Conservation (phyloP, 768 basidiomycete species). For the Mycena belliarum region DNA sequence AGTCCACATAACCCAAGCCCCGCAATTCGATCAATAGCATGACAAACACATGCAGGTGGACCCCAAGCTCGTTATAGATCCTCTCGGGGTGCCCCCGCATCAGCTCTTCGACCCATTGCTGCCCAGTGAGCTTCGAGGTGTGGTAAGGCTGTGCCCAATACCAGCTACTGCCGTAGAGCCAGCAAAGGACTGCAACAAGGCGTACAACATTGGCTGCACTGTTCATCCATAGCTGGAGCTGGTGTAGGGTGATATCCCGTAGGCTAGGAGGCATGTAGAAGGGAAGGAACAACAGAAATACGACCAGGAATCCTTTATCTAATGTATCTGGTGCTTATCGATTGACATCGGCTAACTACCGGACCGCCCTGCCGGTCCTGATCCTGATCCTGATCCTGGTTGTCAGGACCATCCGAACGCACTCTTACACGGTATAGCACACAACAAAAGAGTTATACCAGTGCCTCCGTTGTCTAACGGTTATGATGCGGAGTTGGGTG, state of each 20-base stretch:
- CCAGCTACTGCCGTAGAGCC: slow-evolving; percentile 1
- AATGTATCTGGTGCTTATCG: background rate
- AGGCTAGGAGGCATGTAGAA: background rate
- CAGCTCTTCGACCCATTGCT: slow-evolving; percentile 23
- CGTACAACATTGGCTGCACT: slow-evolving; percentile 3
- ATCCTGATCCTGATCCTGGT: too few species aligned
- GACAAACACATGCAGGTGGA: slow-evolving; percentile 23
- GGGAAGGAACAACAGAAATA: background rate
- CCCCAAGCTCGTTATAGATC: slow-evolving; percentile 23
- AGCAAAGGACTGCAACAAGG: background rate
- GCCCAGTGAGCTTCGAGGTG: slow-evolving; percentile 21
- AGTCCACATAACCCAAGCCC: background rate
- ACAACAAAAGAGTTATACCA: too few species aligned
- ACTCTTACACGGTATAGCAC: too few species aligned
- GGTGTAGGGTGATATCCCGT: background rate
- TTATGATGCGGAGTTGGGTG: too few species aligned
- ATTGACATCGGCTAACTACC: background rate
- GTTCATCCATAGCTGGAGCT: slow-evolving; percentile 1
- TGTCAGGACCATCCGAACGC: too few species aligned
- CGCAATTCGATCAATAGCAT: slow-evolving; percentile 9
- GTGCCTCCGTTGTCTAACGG: too few species aligned
- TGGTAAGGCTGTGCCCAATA: slow-evolving; percentile 20
- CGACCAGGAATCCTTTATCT: background rate
- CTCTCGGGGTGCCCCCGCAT: slow-evolving; percentile 19
- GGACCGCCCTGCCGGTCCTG: too few species aligned